Evolutionary conservation across 495 filamentous ascomycete genomes (phyloP).

Genomic region (Penicillium mononematosum): DNA sequence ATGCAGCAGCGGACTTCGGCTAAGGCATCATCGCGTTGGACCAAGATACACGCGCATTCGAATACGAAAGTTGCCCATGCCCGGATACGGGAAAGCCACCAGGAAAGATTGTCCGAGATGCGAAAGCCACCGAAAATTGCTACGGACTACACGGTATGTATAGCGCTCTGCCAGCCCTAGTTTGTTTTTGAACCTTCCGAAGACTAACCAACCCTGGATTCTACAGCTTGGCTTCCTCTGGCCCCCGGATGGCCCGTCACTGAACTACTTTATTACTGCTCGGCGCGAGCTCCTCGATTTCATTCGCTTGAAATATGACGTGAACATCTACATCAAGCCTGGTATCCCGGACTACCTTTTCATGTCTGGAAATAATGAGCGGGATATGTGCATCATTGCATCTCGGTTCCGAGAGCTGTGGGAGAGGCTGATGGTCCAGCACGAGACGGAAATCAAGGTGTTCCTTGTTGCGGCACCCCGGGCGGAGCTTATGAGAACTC

Average conservation of each 20-base stretch:
- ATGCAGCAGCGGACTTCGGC: background rate
- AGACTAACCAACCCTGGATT: background rate
- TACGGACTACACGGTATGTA: conserved; percentile 1
- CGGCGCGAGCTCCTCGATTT: conserved; percentile 1
- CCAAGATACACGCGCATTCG: conserved; percentile 4
- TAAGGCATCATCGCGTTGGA: background rate
- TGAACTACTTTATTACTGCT: background rate
- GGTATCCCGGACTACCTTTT: background rate
- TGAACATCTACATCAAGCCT: conserved; percentile 4
- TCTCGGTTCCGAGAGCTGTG: conserved; percentile 1
- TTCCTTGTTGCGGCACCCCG: conserved; percentile 4
- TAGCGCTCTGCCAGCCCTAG: background rate
- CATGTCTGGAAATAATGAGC: background rate
- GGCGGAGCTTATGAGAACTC: background rate
- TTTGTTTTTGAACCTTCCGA: background rate
- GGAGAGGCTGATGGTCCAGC: background rate
- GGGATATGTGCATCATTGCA: background rate
- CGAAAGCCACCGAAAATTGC: background rate
- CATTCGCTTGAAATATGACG: background rate
- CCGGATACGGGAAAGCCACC: background rate
- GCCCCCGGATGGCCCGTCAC: conserved; percentile 1
- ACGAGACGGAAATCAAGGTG: conserved; percentile 5
- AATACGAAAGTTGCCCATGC: background rate
- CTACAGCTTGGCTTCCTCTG: background rate
- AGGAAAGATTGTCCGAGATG: background rate